Base-by-base conservation (phyloP, 2,329 filamentous ascomycete genomes). In the Fusarium liriodendri region DNA sequence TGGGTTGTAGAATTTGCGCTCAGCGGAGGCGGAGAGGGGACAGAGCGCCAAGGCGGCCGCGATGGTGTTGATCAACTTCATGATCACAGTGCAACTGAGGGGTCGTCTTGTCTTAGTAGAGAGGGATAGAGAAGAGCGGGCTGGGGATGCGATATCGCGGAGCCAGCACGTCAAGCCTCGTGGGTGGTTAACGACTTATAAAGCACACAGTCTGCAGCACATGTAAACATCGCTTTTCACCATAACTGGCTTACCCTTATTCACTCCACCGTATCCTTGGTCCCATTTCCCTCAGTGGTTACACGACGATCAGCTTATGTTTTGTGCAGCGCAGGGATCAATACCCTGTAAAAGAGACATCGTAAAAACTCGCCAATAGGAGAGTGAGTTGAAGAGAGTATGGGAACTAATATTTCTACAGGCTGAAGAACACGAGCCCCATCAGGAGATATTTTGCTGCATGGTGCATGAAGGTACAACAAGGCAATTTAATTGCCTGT, bases 1-100 rank as follows among this genome's bases (percentile, higher is more conserved):
- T 1, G 81, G 74, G 73, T 86, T 86, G 74, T 79, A 80, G 76
- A 86, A 87, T 40, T 78, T 79, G 55, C 82, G 79, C 14, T 82
- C 76, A n/a, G 83, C 84, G 11, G 77, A 71, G 10, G 71, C 70
- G 29, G 74, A 74, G 32, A 35, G 10, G 16, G 76, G 71, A 72
- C 77, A 52, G 18, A 82, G 64, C 20, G 76, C 77, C 57, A 79
- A 25, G 2, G 67, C 52, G 57, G 69, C 54, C 22, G 20, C 22
- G 35, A 59, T 40, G 55, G 33, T 29, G 10, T 18, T 40, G 33
- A 59, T 59, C 5, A 25, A 8, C 35, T 59, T 59, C 55, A 59
- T 59, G 55, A 27, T 29, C 18, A 20, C 6, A 5, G 13, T n/a
- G 16, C 5, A 13, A 37, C 13, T 14, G 52, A 55, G 4, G n/a